Percentiles rank a stretch among this genome's conserved stretches.
phyloP scores from a whole-genome alignment of 441 rosid genomes.

The Theobroma grandiflorum region DNA sequence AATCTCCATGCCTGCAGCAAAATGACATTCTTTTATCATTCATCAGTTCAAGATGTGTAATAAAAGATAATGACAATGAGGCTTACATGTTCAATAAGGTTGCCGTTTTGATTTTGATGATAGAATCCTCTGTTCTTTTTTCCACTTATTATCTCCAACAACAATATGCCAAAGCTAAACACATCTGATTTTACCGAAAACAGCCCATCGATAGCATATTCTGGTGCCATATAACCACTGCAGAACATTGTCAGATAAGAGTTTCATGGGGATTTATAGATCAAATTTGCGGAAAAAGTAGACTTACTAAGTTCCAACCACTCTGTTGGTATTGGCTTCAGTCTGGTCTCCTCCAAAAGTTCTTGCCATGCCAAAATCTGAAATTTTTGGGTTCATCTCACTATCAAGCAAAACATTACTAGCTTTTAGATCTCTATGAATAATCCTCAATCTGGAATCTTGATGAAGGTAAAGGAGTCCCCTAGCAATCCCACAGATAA shows the following conservation, averaged over 20 bases:
- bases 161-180: too few species aligned
- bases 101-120: too few species aligned
- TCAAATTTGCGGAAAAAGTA: not conserved
- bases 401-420: constrained; percentile 16
- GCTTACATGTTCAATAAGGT: too few species aligned
- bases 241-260: not conserved
- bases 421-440: constrained; percentile 8
- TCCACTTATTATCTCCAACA: too few species aligned
- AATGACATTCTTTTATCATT: not conserved
- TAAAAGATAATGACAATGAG: too few species aligned
- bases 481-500: constrained; percentile 11
- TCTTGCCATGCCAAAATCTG: constrained; percentile 16
- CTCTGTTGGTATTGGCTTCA: constrained; percentile 18
- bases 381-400: constrained; percentile 13
- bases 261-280: not conserved
- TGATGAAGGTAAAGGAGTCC: not conserved
- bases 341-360: constrained; percentile 11
- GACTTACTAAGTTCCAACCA: constrained; percentile 23
- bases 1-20: constrained; percentile 49
- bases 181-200: too few species aligned
- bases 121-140: too few species aligned
- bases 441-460: constrained; percentile 5
- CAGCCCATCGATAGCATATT: too few species aligned
- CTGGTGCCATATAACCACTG: not conserved
- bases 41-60: too few species aligned